A percentile compares a stretch with the other conserved stretches of the same genome.
Evolutionary conservation across 306 rosid species (phyloP).

Genomic region (Vicia villosa): DNA sequence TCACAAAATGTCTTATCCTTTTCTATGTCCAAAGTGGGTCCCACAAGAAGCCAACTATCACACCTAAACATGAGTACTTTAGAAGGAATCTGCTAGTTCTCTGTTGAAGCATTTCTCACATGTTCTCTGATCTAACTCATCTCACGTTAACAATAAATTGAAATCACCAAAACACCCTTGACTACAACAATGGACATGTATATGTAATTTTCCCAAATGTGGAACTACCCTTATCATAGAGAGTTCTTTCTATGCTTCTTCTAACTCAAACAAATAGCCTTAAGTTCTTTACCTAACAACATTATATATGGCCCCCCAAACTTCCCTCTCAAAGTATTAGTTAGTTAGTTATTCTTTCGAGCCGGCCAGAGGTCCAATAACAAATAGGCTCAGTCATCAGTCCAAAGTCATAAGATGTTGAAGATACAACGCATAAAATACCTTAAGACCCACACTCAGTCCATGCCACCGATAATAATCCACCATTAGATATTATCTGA

Average conservation of each 20-base stretch:
- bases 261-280: slow-evolving; percentile 13
- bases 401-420: too few relatives aligned
- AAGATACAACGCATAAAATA: too few relatives aligned
- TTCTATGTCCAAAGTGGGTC: slow-evolving; percentile 40
- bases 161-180: slow-evolving; percentile 46
- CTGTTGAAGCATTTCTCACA: slow-evolving; percentile 54
- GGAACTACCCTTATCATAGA: slow-evolving; percentile 28
- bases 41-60: slow-evolving; percentile 31
- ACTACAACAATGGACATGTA: slow-evolving; percentile 24
- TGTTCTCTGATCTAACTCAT: slow-evolving; percentile 62
- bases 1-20: slow-evolving; percentile 34
- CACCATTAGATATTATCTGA: too few relatives aligned
- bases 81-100: slow-evolving; percentile 53
- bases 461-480: too few relatives aligned
- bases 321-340: slow-evolving; percentile 30
- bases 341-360: not conserved
- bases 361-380: too few relatives aligned
- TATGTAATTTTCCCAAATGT: slow-evolving; percentile 22
- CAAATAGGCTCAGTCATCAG: too few relatives aligned
- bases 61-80: slow-evolving; percentile 50
- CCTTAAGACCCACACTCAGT: too few relatives aligned
- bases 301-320: slow-evolving; percentile 34
- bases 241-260: slow-evolving; percentile 36
- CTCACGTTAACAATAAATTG: slow-evolving; percentile 29
- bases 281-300: slow-evolving; percentile 22